Evolutionary conservation across 164 flowering plant genomes (phyloP).

Genomic region (Aristolochia contorta): DNA sequence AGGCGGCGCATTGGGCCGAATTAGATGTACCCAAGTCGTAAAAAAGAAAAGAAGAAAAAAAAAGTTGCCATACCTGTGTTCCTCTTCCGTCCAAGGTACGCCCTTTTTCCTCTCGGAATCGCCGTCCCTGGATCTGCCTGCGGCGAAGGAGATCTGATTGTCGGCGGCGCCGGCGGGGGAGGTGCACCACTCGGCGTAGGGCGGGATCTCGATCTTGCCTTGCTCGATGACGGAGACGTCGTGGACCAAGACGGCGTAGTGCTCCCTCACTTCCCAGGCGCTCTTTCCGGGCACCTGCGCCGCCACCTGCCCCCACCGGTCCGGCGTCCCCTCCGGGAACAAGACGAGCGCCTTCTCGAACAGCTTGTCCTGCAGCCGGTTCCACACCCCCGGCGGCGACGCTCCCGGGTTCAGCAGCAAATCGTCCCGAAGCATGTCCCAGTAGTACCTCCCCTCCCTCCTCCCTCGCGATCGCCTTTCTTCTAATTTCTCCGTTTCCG

Average conservation of each 20-base stretch:
- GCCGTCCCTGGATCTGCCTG: slow-evolving; percentile 11
- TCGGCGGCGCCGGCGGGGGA: background rate
- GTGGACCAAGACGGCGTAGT: slow-evolving; percentile 39
- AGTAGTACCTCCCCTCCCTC: too few species aligned
- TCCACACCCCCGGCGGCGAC: slow-evolving; percentile 19
- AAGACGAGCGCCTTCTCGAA: slow-evolving; percentile 52
- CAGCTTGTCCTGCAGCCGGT: slow-evolving; percentile 40
- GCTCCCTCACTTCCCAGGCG: slow-evolving; percentile 33
- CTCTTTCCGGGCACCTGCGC: slow-evolving; percentile 37
- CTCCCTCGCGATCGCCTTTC: too few species aligned
- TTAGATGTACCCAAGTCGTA: too few species aligned
- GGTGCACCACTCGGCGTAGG: slow-evolving; percentile 29
- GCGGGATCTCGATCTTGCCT: slow-evolving; percentile 45
- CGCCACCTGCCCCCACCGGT: slow-evolving; percentile 58
- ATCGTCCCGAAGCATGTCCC: slow-evolving; percentile 11
- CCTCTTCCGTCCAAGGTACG: slow-evolving; percentile 71
- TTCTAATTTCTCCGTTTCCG: too few species aligned
- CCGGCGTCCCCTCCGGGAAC: slow-evolving; percentile 29
- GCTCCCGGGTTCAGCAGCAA: background rate
- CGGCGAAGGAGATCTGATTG: slow-evolving; percentile 35
- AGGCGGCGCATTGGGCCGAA: too few species aligned
- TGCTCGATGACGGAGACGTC: slow-evolving; percentile 54
- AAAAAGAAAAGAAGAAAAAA: background rate
- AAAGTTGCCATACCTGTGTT: slow-evolving; percentile 65
- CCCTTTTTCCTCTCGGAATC: slow-evolving; percentile 64